These are phyloP conservation scores for Sporobolomyces roseus DNA, from an alignment of 768 basidiomycete genomes.

Conservation along the genomic window DNA sequence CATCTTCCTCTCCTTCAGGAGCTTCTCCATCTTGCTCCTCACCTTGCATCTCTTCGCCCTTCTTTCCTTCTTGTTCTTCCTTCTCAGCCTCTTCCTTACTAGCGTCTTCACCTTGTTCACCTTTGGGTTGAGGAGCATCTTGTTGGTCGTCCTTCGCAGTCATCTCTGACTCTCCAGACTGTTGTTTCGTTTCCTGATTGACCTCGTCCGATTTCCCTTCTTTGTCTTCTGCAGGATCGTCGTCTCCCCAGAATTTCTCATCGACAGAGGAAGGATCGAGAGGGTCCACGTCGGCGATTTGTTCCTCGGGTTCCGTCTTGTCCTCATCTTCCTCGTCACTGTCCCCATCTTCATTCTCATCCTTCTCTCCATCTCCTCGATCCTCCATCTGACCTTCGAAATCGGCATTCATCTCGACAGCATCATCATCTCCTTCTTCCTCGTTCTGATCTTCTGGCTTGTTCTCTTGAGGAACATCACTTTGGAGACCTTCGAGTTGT, in stretches of 20 bases:
- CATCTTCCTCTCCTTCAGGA: constrained; percentile 30
- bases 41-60: constrained; percentile 46
- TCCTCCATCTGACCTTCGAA: constrained; percentile 83
- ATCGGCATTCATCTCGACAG: constrained; percentile 87
- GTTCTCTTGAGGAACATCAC: constrained; percentile 53
- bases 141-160: constrained; percentile 69
- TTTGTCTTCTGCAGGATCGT: constrained; percentile 48
- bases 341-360: constrained; percentile 55
- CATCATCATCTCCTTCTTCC: constrained; percentile 54
- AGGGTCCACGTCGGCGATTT: constrained; percentile 73
- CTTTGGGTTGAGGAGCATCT: constrained; percentile 48
- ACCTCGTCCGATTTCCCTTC: constrained; percentile 46
- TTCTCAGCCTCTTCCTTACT: constrained; percentile 44
- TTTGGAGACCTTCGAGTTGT: constrained; percentile 88
- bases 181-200: constrained; percentile 45
- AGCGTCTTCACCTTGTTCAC: constrained; percentile 33
- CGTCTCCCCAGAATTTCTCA: constrained; percentile 96
- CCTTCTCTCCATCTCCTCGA: constrained; percentile 56
- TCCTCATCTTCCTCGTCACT: constrained; percentile 52
- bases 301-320: constrained; percentile 69
- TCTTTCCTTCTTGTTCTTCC: constrained; percentile 40
- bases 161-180: constrained; percentile 63
- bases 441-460: constrained; percentile 50
- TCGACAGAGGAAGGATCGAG: constrained; percentile 79
- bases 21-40: constrained; percentile 40